Evolutionary conservation across 768 basidiomycete genomes (phyloP), one percentile per base, ranked within the genome.

Genomic region (Boletus tylopilopsis): DNA sequence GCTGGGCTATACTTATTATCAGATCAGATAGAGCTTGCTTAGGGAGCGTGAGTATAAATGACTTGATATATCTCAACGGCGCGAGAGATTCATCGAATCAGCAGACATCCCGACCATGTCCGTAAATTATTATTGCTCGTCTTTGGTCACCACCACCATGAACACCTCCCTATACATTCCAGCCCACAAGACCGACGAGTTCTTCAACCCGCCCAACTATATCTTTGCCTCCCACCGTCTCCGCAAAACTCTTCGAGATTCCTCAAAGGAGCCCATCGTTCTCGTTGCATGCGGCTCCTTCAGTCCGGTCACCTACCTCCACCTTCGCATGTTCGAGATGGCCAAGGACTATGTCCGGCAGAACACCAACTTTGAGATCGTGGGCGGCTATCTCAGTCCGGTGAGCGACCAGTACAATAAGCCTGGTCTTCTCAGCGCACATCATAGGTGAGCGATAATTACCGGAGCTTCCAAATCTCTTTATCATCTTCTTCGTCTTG

Each of bases 261-360:
- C 82, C 8, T 71, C 68, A 19, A 90, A 87, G 71, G 84, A 85
- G 8, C 95, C 93, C n/a, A 72, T 96, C 58, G 90, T 94, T 47
- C 84, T 96, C 54, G 92, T 99, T 51, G 96, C 93, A 39, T 99
- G 96, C 64, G 96, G 95, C 24, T 95, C 92, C 47, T 97, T 97
- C 81, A 94, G 91, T 61, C 95, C 95, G 11, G 88, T 96, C 54
- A 96, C 94, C n/a, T 95, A 94, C 64, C 87, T 95, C 44, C 94
- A 96, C 64, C 81, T 97, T 54, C 90, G 96, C 58, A 97, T 99
- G 94, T 99, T 98, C 71, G 96, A 98, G 68, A 98, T 99, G 96
- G 96, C 95, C 48, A 89, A 87, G 71, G 96, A 98, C 75, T 94
- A 93, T 62, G 82, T 90, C 45, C 83, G 91, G 44, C 89, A 93